Conservation (phyloP, 139 green algal species). For the Tetraselmis chui region DNA sequence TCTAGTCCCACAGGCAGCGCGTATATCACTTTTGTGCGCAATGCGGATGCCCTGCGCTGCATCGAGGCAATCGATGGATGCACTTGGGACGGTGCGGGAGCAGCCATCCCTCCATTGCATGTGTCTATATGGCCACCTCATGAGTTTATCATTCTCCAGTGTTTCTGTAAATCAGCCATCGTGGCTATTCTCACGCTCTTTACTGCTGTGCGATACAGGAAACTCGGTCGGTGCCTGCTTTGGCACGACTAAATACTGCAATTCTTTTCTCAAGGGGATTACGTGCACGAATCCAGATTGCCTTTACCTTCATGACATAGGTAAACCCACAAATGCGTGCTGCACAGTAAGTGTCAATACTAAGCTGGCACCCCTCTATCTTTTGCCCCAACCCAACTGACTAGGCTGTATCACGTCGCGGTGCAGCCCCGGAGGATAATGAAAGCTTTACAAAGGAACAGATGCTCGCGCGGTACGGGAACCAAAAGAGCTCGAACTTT, state of each 20-base stretch:
- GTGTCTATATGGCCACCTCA: no score
- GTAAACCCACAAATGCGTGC: constrained; percentile 26
- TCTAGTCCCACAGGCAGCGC: constrained; percentile 57
- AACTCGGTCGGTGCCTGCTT: constrained; percentile 76
- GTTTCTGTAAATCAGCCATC: constrained; percentile 17
- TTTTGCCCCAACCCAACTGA: background rate
- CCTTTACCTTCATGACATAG: constrained; percentile 85
- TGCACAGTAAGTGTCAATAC: background rate
- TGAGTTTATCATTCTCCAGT: constrained; percentile 8
- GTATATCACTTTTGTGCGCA: constrained; percentile 74
- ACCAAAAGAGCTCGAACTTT: constrained; percentile 13
- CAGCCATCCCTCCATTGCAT: no score
- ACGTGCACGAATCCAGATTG: constrained; percentile 85
- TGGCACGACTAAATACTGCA: constrained; percentile 96
- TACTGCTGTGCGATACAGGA: no score
- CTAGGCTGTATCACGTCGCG: background rate
- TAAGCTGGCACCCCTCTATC: background rate
- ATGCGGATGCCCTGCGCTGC: constrained; percentile 73
- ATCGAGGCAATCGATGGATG: constrained; percentile 71
- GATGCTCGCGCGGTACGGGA: constrained; percentile 29
- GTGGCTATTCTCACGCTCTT: no score
- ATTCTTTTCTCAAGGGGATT: constrained; percentile 80
- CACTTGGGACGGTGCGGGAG: constrained; percentile 48
- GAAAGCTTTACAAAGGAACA: constrained; percentile 88
- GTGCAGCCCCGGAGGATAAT: constrained; percentile 40